Percentiles rank a stretch among this genome's conserved stretches.
phyloP scores from a whole-genome alignment of 2,329 filamentous ascomycete species.

The Cercospora zeae-maydis region DNA sequence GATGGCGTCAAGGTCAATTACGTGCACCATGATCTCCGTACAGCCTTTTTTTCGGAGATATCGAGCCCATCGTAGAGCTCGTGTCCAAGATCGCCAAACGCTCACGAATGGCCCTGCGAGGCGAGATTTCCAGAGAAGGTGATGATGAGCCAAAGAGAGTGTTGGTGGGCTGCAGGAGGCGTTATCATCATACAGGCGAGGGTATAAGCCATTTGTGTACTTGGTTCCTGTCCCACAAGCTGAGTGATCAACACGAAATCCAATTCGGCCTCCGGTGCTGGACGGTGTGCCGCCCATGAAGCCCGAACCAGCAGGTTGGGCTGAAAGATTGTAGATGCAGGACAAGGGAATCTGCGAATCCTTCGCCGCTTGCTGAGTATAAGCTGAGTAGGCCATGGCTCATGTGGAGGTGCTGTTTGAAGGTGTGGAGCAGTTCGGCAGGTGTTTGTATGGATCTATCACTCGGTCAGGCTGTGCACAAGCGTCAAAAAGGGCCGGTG shows the following conservation, averaged over 20 bases:
- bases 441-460: not conserved
- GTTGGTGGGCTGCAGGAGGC: not conserved
- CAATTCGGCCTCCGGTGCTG: not conserved
- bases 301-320: conserved; percentile 7
- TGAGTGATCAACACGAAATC: not conserved
- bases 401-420: not conserved
- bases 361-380: not conserved
- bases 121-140: conserved; percentile 10
- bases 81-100: conserved; percentile 7
- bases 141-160: conserved; percentile 3
- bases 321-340: not conserved
- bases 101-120: conserved; percentile 8
- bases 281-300: not conserved
- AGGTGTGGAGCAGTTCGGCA: not conserved
- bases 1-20: conserved; percentile 4
- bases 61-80: conserved; percentile 8
- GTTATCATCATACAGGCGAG: not conserved
- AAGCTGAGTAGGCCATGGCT: conserved; percentile 1
- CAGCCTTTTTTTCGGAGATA: conserved; percentile 1
- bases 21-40: conserved; percentile 1
- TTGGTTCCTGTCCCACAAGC: not conserved
- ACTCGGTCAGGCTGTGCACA: not conserved
- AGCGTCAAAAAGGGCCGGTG: not conserved
- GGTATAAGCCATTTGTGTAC: conserved; percentile 4
- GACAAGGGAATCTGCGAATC: not conserved